phyloP scores from a whole-genome alignment of 441 rosid genomes.

The Rhodomyrtus psidioides region DNA sequence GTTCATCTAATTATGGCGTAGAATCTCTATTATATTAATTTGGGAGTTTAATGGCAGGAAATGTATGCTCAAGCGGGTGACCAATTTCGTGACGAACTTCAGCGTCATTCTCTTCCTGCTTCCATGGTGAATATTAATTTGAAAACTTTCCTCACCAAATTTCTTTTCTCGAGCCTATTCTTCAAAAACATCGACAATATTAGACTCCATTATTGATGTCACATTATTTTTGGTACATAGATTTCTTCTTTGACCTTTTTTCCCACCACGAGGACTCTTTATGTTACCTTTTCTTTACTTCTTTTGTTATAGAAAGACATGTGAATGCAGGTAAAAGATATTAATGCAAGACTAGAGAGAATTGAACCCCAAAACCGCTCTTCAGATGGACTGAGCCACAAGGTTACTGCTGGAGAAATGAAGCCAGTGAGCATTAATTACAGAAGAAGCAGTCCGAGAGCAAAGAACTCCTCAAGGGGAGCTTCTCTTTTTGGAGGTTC shows the following conservation, averaged over 20 bases:
- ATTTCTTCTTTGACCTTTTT: background rate
- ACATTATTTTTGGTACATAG: background rate
- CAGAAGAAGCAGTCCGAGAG: slow-evolving; percentile 9
- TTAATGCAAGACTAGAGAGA: slow-evolving; percentile 2
- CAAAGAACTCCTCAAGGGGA: slow-evolving; percentile 6
- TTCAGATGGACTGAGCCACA: background rate
- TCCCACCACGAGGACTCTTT: background rate
- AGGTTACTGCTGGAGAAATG: slow-evolving; percentile 5
- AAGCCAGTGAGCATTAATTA: background rate
- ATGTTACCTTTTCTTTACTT: background rate
- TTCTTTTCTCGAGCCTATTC: background rate
- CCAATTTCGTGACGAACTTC: background rate
- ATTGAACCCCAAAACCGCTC: background rate
- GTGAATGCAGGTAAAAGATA: slow-evolving; percentile 2
- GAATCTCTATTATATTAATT: background rate
- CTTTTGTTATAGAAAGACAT: background rate
- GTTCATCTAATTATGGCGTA: background rate
- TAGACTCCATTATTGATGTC: background rate
- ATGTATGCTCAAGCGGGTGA: background rate
- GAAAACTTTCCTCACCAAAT: background rate
- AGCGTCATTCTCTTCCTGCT: background rate
- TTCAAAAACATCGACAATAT: background rate
- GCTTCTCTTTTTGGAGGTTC: slow-evolving; percentile 13
- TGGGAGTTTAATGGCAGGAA: background rate
- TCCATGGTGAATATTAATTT: background rate